phyloP scores from a whole-genome alignment of 148 eudicot species.

The Mesembryanthemum crystallinum region DNA sequence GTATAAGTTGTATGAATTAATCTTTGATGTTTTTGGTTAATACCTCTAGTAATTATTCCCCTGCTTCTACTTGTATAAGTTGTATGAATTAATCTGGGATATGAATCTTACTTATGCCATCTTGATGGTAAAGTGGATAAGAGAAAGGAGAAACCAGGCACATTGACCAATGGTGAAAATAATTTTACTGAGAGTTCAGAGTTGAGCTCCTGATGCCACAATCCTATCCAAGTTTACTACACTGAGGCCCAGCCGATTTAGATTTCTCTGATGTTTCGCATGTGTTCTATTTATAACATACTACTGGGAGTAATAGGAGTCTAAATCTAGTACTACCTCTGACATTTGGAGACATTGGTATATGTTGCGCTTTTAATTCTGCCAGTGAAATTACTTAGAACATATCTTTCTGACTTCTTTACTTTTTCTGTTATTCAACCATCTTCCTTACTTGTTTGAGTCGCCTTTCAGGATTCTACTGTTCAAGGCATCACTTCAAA shows the following conservation, averaged over 20 bases:
- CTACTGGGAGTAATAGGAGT: neutral
- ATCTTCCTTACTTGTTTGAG: slow-evolving; percentile 9
- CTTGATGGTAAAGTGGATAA: neutral
- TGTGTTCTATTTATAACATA: neutral
- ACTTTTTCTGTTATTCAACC: too few species aligned
- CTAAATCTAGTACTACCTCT: neutral
- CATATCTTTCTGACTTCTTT: too few species aligned
- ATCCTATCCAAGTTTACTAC: neutral
- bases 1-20: too few species aligned
- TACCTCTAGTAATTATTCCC: neutral
- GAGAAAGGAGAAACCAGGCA: neutral
- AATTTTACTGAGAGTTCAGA: neutral
- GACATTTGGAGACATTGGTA: neutral
- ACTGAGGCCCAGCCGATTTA: neutral
- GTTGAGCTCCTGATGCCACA: neutral
- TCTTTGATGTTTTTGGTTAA: neutral
- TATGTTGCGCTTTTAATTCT: neutral
- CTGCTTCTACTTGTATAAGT: neutral
- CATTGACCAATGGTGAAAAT: neutral
- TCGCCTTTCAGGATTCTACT: slow-evolving; percentile 47
- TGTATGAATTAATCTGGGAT: too few species aligned
- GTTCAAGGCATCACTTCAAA: slow-evolving; percentile 28
- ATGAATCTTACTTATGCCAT: neutral
- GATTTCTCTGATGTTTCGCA: neutral
- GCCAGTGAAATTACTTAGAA: neutral